Conservation (phyloP, 116 monocot species). For the Trichopus zeylanicus region DNA sequence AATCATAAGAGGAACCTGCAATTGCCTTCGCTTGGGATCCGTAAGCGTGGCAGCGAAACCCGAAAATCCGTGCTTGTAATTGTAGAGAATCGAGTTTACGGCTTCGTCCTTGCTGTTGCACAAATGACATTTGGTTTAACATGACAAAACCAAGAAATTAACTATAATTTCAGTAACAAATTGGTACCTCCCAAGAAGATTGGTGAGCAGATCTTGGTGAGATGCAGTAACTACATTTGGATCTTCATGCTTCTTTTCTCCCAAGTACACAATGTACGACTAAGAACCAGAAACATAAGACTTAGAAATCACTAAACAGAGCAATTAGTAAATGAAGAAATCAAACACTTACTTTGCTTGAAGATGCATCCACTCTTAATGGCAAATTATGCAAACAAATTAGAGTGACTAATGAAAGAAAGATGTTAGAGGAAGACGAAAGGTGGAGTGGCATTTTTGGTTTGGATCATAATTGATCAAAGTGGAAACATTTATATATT, state of each 20-base stretch:
- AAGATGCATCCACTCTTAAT: background rate
- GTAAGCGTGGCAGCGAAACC: conserved; percentile 60
- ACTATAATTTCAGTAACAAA: background rate
- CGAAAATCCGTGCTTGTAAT: conserved; percentile 63
- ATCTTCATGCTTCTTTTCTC: conserved; percentile 57
- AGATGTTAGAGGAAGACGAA: background rate
- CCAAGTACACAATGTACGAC: conserved; percentile 66
- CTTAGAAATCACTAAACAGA: background rate
- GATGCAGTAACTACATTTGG: conserved; percentile 31
- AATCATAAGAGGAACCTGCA: conserved; percentile 15
- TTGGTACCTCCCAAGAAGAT: conserved; percentile 42
- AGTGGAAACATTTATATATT: background rate
- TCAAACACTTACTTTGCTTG: background rate
- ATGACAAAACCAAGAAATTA: background rate
- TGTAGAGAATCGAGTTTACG: conserved; percentile 28
- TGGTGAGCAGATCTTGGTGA: conserved; percentile 38
- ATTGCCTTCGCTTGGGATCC: conserved; percentile 32
- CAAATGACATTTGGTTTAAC: background rate
- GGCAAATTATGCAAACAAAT: background rate
- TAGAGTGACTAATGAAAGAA: background rate
- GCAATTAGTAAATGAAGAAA: background rate
- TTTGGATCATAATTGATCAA: background rate
- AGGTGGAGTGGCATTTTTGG: background rate
- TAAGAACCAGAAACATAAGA: conserved; percentile 2
- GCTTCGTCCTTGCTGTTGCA: conserved; percentile 31